phyloP scores from a whole-genome alignment of 352 stramenopile species.

The Phytophthora idaei region DNA sequence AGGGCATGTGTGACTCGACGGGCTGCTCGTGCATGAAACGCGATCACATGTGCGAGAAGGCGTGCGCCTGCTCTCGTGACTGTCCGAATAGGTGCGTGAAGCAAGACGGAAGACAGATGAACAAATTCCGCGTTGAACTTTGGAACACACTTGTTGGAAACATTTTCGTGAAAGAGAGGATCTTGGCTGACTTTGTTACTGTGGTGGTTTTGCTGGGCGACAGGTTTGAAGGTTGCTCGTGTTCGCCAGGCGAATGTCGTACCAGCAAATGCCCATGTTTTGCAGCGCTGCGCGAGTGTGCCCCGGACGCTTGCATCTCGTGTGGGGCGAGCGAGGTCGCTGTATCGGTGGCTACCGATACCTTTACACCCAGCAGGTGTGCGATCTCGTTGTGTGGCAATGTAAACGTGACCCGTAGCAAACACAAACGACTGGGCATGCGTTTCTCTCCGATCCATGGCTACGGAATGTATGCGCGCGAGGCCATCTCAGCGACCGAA shows the following conservation, averaged over 20 bases:
- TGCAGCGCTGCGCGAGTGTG: constrained; percentile 58
- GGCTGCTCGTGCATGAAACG: constrained; percentile 69
- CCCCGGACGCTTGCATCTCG: constrained; percentile 54
- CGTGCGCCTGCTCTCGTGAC: constrained; percentile 46
- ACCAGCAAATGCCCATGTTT: constrained; percentile 60
- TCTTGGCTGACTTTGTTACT: background rate
- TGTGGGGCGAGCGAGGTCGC: constrained; percentile 55
- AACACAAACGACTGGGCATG: constrained; percentile 45
- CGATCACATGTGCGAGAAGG: constrained; percentile 54
- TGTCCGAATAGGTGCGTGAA: constrained; percentile 48
- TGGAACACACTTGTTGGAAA: background rate
- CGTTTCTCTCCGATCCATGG: constrained; percentile 60
- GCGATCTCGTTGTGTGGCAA: constrained; percentile 19
- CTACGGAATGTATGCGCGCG: constrained; percentile 55
- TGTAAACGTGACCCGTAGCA: constrained; percentile 28
- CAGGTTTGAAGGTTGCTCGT: constrained; percentile 63
- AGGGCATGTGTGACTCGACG: constrained; percentile 58
- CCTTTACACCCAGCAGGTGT: too few relatives aligned
- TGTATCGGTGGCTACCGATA: background rate
- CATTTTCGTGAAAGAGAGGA: background rate
- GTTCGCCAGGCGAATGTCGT: constrained; percentile 44
- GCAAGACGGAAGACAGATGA: background rate
- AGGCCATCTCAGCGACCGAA: constrained; percentile 47
- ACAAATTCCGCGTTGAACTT: background rate
- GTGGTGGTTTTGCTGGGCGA: constrained; percentile 2